Base-by-base conservation (phyloP, 768 basidiomycete species). In the Lentinula guzmanii region DNA sequence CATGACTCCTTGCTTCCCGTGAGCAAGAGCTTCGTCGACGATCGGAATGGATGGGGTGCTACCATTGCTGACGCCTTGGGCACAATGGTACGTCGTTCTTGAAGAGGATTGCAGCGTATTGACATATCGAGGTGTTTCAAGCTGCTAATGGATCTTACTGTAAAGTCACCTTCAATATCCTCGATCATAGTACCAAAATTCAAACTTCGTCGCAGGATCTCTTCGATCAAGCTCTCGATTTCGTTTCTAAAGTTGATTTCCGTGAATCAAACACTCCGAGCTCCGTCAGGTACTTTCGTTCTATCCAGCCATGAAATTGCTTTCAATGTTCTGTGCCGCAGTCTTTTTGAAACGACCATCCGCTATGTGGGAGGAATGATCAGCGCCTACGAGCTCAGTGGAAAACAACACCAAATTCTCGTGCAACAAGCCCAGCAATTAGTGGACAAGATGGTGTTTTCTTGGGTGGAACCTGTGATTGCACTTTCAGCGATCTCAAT, bases 261-360 rank as follows among this genome's bases (percentile, higher is more conserved):
- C 74, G 63, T 57, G 61, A 65, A 31, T 76, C 79, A 11, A 66
- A 74, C 21, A 79, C 76, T 1, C 11, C 62, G 3, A 68, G 69
- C 42, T 71, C 75, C 1, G 76, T 81, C 65, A 80, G 72, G 80
- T 80, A 64, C 37, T 2, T 50, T 15, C 62, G 10, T 50, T 52
- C n/a, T 7, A 18, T 43, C 35, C 48, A 18, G 13, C 21, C 9
- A 5, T 15, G 11, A n/a, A 48, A 0, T 21, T 9, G 52, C 62
- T n/a, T 18, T 56, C 52, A 43, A 45, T 37, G 18, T 50, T 39
- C 21, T 0, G 4, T 33, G 34, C 45, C 10, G 3, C 61, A 78
- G 77, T 63, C 65, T 83, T 13, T 84, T 84, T 66, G 83, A 84
- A 67, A 80, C 81, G 2, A 82, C 79, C 4, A 84, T 84, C 63